Percentiles rank a stretch among this genome's conserved stretches.
Conservation (phyloP, 352 stramenopile species). For the Phytopythium ostracodes region DNA sequence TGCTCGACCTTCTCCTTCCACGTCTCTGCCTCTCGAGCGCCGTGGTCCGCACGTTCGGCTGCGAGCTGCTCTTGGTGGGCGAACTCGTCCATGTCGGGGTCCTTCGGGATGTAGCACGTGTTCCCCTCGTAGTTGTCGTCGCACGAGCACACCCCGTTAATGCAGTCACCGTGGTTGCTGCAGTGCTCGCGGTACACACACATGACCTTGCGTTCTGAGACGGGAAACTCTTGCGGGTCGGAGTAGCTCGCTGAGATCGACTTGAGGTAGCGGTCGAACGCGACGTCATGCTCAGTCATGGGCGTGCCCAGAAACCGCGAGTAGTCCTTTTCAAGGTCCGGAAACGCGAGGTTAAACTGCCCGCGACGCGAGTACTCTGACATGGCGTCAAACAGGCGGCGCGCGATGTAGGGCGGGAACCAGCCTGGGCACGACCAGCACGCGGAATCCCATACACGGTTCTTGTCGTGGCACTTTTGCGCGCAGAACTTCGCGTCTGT, state of each 20-base stretch:
- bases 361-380: constrained; percentile 69
- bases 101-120: constrained; percentile 80
- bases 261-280: constrained; percentile 72
- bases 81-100: constrained; percentile 32
- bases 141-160: constrained; percentile 75
- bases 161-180: constrained; percentile 73
- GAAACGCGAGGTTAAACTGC: constrained; percentile 66
- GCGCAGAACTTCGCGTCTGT: constrained; percentile 45
- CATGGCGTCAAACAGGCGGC: constrained; percentile 43
- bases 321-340: constrained; percentile 52
- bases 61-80: constrained; percentile 17
- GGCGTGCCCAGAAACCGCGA: constrained; percentile 51
- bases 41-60: constrained; percentile 14
- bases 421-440: constrained; percentile 79
- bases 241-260: constrained; percentile 54
- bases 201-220: constrained; percentile 35
- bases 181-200: constrained; percentile 84
- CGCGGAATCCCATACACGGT: constrained; percentile 51
- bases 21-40: constrained; percentile 32
- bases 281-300: constrained; percentile 58
- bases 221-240: constrained; percentile 31
- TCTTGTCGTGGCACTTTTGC: constrained; percentile 59
- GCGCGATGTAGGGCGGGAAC: constrained; percentile 59
- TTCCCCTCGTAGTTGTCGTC: constrained; percentile 68
- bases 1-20: constrained; percentile 63